A percentile compares a stretch with the other conserved stretches of the same genome.
These are phyloP conservation scores for Salmacisia buchloeana DNA, from an alignment of 1,284 basidiomycete species.

Conservation along the genomic window DNA sequence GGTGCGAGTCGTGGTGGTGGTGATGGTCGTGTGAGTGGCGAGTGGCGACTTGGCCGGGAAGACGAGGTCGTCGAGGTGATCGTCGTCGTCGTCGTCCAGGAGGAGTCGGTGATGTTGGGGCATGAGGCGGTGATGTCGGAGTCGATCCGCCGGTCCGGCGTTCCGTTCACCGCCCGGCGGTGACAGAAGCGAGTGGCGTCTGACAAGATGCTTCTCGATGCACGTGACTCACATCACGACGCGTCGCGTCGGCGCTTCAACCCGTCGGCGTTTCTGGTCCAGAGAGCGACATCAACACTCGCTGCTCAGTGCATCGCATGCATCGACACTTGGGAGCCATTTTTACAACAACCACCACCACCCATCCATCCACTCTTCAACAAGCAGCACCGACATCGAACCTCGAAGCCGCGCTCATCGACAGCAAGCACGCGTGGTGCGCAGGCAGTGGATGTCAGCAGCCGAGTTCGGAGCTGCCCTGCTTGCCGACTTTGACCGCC, in stretches of 20 bases:
- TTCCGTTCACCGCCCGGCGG: no score
- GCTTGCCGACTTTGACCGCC: conserved; percentile 27
- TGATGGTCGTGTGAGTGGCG: background rate
- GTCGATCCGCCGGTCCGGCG: background rate
- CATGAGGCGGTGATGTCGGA: background rate
- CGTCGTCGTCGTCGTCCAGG: background rate
- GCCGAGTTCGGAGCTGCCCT: conserved; percentile 12
- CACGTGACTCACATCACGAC: background rate
- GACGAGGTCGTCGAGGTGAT: background rate
- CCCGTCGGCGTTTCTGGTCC: background rate
- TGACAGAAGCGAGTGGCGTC: background rate
- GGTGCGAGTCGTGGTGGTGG: background rate
- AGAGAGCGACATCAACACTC: background rate
- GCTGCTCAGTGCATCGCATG: no score
- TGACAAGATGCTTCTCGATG: no score
- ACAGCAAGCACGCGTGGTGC: no score
- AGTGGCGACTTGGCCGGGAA: background rate
- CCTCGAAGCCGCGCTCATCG: no score
- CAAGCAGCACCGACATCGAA: no score
- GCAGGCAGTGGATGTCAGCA: background rate
- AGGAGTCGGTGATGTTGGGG: background rate
- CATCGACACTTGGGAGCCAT: no score
- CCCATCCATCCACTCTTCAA: no score
- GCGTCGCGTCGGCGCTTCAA: background rate
- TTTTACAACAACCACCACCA: no score